Evolutionary conservation across 331 rosid species (phyloP).

Genomic region (Quercus phellos): DNA sequence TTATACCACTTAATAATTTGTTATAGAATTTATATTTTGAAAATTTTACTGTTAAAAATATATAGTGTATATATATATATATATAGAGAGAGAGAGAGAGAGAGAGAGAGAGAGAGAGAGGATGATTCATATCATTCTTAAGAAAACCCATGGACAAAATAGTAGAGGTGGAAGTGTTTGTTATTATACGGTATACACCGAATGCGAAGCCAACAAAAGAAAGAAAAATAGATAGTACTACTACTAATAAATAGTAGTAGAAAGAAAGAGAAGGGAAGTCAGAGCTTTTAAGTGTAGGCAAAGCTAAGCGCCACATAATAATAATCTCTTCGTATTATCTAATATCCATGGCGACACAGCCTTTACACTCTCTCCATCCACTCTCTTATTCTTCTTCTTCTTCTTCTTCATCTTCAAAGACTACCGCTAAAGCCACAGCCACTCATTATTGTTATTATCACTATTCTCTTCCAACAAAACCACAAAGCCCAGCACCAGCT

Average conservation of each 20-base stretch:
- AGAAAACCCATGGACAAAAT: too few species aligned
- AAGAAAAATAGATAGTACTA: not conserved
- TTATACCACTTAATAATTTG: rapidly evolving
- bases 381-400: slow-evolving; percentile 31
- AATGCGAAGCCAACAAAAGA: not conserved
- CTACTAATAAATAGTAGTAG: not conserved
- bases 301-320: slow-evolving; percentile 32
- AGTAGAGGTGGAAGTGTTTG: too few species aligned
- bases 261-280: not conserved
- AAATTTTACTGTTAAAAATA: rapidly evolving
- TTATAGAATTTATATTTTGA: too few species aligned
- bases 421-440: slow-evolving; percentile 9
- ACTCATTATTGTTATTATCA: slow-evolving; percentile 13
- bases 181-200: not conserved
- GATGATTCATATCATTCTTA: too few species aligned
- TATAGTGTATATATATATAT: too few species aligned
- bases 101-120: too few species aligned
- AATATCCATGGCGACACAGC: slow-evolving; percentile 67
- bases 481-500: slow-evolving; percentile 14
- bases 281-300: not conserved
- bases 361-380: slow-evolving; percentile 44
- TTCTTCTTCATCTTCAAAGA: slow-evolving; percentile 15
- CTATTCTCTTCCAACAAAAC: slow-evolving; percentile 32
- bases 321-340: slow-evolving; percentile 22
- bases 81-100: too few species aligned